Evolutionary conservation across 176 grass and related monocot species (phyloP).

Genomic region (Ampelocalamus luodianensis): DNA sequence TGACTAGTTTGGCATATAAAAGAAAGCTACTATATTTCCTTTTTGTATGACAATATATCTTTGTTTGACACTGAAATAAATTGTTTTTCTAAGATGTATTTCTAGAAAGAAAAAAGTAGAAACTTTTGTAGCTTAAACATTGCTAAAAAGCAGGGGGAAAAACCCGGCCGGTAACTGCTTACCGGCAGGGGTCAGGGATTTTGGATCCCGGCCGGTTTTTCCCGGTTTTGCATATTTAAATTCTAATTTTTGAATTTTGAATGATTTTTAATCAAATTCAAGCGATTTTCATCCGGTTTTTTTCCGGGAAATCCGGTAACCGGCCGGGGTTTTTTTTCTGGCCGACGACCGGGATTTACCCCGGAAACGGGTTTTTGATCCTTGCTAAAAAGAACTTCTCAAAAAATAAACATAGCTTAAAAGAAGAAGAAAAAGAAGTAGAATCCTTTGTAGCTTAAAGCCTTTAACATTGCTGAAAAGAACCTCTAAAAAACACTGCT

Average conservation of each 20-base stretch:
- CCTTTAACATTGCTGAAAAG: background rate
- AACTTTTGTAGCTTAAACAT: background rate
- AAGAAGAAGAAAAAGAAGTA: background rate
- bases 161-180: too few species aligned
- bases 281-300: too few species aligned
- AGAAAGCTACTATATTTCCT: background rate
- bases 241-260: too few species aligned
- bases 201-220: too few species aligned
- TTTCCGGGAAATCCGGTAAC: too few species aligned
- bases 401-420: background rate
- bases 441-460: background rate
- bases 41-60: background rate
- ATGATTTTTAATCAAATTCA: too few species aligned
- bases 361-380: too few species aligned
- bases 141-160: background rate
- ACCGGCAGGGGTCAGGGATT: too few species aligned
- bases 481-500: background rate
- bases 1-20: background rate
- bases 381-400: background rate
- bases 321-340: too few species aligned
- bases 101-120: background rate
- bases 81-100: conserved; percentile 7
- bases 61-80: conserved; percentile 2
- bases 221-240: too few species aligned
- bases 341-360: too few species aligned